These are phyloP conservation scores for Grosmannia penicillata DNA, from an alignment of 2,329 filamentous ascomycete species.

Conservation along the genomic window DNA sequence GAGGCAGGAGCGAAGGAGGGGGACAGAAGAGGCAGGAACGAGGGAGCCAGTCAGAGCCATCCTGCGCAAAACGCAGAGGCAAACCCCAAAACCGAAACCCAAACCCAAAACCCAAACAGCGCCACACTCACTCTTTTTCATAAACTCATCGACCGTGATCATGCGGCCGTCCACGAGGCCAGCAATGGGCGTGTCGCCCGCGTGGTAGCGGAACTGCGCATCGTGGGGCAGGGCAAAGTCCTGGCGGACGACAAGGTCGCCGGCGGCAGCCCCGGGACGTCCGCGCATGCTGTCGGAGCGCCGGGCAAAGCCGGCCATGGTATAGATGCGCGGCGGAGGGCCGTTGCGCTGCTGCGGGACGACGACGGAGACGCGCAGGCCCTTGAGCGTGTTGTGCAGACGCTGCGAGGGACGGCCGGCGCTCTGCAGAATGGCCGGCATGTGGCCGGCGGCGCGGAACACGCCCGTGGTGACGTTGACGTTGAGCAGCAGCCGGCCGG, in stretches of 20 bases:
- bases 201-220: neutral
- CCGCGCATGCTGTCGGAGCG: conserved; percentile 2
- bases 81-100: neutral
- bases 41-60: neutral
- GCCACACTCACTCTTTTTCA: conserved; percentile 6
- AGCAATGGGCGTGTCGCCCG: neutral
- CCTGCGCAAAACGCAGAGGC: neutral
- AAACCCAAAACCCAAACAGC: neutral
- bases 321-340: no score
- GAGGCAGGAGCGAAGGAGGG: no score
- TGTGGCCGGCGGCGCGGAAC: conserved; percentile 26
- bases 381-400: conserved; percentile 5
- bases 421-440: conserved; percentile 18
- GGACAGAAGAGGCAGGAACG: no score
- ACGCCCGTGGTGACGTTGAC: conserved; percentile 38
- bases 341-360: conserved; percentile 19
- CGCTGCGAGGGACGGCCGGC: conserved; percentile 1
- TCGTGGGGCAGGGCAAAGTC: conserved; percentile 2
- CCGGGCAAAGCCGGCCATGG: conserved; percentile 10
- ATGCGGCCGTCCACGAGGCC: neutral
- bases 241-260: neutral
- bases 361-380: conserved; percentile 16
- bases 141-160: conserved; percentile 3
- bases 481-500: conserved; percentile 38
- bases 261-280: neutral